Evolutionary conservation across 257 asterid species (phyloP), one percentile per base, ranked within the genome.

Genomic region (Cynanchum wilfordii): DNA sequence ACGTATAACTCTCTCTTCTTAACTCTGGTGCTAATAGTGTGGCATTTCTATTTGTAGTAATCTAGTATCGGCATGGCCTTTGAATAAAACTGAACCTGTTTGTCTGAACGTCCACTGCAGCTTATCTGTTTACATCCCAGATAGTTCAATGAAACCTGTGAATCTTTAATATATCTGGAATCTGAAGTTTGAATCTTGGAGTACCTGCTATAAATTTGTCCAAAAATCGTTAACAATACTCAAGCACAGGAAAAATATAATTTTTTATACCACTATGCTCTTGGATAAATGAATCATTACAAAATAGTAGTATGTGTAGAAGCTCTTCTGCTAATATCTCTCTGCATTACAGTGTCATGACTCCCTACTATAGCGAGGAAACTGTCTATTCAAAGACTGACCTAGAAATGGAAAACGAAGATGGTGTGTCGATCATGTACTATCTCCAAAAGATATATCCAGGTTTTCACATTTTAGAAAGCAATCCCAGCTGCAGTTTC

Each of bases 361-460:
- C 99, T 73, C 98, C 99, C 36, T 95, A 95, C 82, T 95, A 95
- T 79, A 89, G 97, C 70, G 99, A 95, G 89, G 99, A 95, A 87
- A 95, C 98, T 44, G 88, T 95, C 77, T 95, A 78, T 76, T 95
- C 99, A 70, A 95, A 95, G 88, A 86, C 87, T 75, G 99, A 95
- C 79, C 97, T 95, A 75, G 96, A 91, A 84, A 86, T 89, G 91
- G 98, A 95, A 75, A 95, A 95, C 79, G 99, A 95, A 87, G 99
- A 95, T 75, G 99, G 99, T 69, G 85, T 95, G 49, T 95, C 99
- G 45, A 92, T 90, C 79, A 79, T 90, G 65, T 95, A 81, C 81
- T 95, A 95, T 77, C 99, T 95, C 79, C 91, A 86, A 79, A 86
- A 83, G 82, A 95, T 95, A 68, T 95, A 85, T 83, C 99, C 99